Percentiles rank a stretch among this genome's conserved stretches.
phyloP scores from a whole-genome alignment of 768 basidiomycete genomes.

The Tephrocybe sp. region DNA sequence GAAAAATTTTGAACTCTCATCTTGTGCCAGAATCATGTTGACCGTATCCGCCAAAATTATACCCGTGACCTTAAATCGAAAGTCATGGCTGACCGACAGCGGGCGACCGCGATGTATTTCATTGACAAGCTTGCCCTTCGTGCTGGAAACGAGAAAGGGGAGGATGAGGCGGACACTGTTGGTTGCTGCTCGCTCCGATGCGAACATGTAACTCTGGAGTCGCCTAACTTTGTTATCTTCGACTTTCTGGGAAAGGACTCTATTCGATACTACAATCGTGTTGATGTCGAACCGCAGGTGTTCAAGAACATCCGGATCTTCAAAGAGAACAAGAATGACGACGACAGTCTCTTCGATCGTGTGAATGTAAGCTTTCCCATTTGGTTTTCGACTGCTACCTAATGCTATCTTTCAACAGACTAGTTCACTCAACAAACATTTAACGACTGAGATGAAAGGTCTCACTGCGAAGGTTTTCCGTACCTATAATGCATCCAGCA shows the following conservation, averaged over 20 bases:
- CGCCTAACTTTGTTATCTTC: conserved; percentile 85
- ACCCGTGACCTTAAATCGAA: conserved; percentile 80
- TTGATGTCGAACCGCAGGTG: conserved; percentile 85
- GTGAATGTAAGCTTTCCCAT: conserved; percentile 66
- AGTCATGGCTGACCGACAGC: conserved; percentile 91
- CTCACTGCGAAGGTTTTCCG: conserved; percentile 99
- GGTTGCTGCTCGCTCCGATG: conserved; percentile 97
- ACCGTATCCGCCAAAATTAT: conserved; percentile 89
- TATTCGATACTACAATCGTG: conserved; percentile 93
- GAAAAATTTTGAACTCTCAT: conserved; percentile 3
- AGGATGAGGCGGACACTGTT: conserved; percentile 98
- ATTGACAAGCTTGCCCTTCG: conserved; percentile 96
- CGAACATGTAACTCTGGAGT: conserved; percentile 92
- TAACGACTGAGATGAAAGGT: conserved; percentile 93
- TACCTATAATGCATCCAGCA: conserved; percentile 98
- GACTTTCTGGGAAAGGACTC: conserved; percentile 99
- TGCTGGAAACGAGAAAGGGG: conserved; percentile 99
- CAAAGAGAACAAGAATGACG: conserved; percentile 88
- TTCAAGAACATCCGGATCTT: conserved; percentile 99
- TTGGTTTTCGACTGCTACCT: neutral
- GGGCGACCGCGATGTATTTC: conserved; percentile 99
- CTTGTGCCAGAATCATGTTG: conserved; percentile 73
- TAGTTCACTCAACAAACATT: conserved; percentile 82
- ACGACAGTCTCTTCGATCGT: conserved; percentile 92
- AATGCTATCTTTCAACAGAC: conserved; percentile 50